Evolutionary conservation across 2,329 filamentous ascomycete genomes (phyloP).

Genomic region (Monosporascus cannonballus): DNA sequence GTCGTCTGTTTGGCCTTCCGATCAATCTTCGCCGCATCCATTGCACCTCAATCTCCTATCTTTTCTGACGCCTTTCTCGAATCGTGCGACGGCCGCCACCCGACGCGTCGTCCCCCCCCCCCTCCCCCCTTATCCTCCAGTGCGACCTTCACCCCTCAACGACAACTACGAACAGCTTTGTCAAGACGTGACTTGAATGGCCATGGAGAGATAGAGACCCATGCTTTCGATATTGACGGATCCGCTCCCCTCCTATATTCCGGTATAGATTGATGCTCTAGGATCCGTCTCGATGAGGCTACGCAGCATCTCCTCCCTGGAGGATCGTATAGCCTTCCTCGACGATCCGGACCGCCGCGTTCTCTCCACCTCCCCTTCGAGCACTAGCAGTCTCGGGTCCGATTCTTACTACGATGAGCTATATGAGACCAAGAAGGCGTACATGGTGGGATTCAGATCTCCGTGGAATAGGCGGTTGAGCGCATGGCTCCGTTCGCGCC

Average conservation of each 20-base stretch:
- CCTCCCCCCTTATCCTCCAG: not conserved
- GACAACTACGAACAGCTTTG: not conserved
- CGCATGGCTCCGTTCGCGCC: not conserved
- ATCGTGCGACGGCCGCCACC: not conserved
- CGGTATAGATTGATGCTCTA: not conserved
- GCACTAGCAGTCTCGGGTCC: not conserved
- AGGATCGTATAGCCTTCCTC: not conserved
- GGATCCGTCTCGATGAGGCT: not conserved
- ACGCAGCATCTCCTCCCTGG: not conserved
- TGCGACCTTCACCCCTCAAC: not conserved
- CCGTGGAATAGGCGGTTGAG: not conserved
- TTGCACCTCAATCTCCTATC: not conserved
- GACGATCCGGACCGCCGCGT: not conserved
- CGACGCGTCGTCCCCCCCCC: not conserved
- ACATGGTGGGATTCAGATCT: conserved; percentile 1
- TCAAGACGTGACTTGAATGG: not conserved
- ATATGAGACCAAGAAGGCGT: not conserved
- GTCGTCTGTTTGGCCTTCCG: not conserved
- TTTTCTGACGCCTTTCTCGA: not conserved
- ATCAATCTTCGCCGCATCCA: not conserved
- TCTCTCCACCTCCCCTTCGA: not conserved
- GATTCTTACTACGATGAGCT: not conserved
- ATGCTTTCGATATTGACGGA: not conserved
- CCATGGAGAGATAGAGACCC: not conserved
- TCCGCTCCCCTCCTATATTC: not conserved